phyloP scores from a whole-genome alignment of 75 land plant genomes.

The Picea glauca region DNA sequence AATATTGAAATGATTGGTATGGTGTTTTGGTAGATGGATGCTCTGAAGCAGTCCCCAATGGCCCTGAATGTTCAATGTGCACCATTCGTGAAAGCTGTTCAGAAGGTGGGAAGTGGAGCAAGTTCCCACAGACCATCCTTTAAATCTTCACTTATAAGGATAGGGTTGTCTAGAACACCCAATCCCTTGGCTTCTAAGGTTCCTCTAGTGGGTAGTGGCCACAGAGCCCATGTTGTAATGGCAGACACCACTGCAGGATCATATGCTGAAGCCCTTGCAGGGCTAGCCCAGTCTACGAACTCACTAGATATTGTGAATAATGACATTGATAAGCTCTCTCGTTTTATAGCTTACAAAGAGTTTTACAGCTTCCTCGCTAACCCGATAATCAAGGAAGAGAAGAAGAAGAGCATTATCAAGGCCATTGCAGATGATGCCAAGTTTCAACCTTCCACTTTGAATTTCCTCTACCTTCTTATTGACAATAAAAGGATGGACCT shows the following conservation, averaged over 20 bases:
- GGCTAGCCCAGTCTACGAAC: slow-evolving; percentile 45
- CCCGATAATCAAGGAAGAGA: slow-evolving; percentile 52
- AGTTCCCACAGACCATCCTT: not conserved
- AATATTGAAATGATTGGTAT: not conserved
- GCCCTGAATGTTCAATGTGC: slow-evolving; percentile 6
- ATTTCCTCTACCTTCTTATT: slow-evolving; percentile 70
- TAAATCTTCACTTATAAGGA: slow-evolving; percentile 16
- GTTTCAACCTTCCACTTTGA: slow-evolving; percentile 51
- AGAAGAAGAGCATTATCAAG: slow-evolving; percentile 57
- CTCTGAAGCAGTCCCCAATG: slow-evolving; percentile 13
- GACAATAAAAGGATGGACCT: slow-evolving; percentile 66
- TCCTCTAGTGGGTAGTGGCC: slow-evolving; percentile 15
- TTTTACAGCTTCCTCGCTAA: slow-evolving; percentile 53
- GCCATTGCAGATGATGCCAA: slow-evolving; percentile 34
- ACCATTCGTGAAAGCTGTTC: not conserved
- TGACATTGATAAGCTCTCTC: slow-evolving; percentile 69
- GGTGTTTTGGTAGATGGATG: slow-evolving; percentile 2
- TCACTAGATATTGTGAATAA: slow-evolving; percentile 52
- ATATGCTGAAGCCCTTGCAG: slow-evolving; percentile 87
- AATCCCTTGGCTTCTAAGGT: slow-evolving; percentile 16
- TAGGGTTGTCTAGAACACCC: slow-evolving; percentile 1
- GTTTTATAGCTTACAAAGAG: slow-evolving; percentile 33
- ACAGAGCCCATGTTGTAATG: slow-evolving; percentile 50
- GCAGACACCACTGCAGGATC: slow-evolving; percentile 43
- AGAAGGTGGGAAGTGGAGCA: not conserved